Base-by-base conservation (phyloP, 768 basidiomycete species). In the Udeniomyces megalosporus region DNA sequence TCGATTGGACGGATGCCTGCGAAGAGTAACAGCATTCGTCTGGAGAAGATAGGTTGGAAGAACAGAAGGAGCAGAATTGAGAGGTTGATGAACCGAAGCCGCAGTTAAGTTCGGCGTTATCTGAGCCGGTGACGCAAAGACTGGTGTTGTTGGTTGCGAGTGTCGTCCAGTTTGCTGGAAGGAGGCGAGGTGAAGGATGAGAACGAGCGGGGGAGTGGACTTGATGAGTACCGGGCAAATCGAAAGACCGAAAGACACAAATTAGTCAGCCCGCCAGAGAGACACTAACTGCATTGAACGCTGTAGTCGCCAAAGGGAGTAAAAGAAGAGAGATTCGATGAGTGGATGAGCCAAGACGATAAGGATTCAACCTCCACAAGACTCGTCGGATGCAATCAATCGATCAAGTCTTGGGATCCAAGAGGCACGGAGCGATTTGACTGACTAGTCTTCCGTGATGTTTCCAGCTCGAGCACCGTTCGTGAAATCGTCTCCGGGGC, bases 401-500 rank as follows among this genome's bases (percentile, higher is more conserved):
- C n/a, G n/a, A n/a, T n/a, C n/a, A n/a, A n/a, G n/a, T n/a, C n/a
- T n/a, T n/a, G n/a, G n/a, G n/a, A n/a, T n/a, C n/a, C n/a, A n/a
- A n/a, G n/a, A n/a, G n/a, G n/a, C n/a, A n/a, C n/a, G n/a, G n/a
- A n/a, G n/a, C n/a, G n/a, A n/a, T n/a, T n/a, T n/a, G n/a, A 59
- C 47, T 32, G 7, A 59, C 58, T 58, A 72, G 56, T 74, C 73
- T 64, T 72, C 71, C 34, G 60, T 62, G 12, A 74, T 64, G 29
- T 68, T 68, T 11, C 54, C 52, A 20, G 56, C 26, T 28, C 71
- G 65, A 8, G 38, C 54, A 0, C 71, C 71, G 47, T 52, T 61
- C 15, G 73, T 72, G 42, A 62, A 46, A 58, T 74, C 71, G 2
- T 68, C 61, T 29, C 72, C 71, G 6, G 73, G 73, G 61, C 73